These are phyloP conservation scores for Xylariaceae sp. DNA, from an alignment of 2,329 filamentous ascomycete genomes.

Conservation along the genomic window DNA sequence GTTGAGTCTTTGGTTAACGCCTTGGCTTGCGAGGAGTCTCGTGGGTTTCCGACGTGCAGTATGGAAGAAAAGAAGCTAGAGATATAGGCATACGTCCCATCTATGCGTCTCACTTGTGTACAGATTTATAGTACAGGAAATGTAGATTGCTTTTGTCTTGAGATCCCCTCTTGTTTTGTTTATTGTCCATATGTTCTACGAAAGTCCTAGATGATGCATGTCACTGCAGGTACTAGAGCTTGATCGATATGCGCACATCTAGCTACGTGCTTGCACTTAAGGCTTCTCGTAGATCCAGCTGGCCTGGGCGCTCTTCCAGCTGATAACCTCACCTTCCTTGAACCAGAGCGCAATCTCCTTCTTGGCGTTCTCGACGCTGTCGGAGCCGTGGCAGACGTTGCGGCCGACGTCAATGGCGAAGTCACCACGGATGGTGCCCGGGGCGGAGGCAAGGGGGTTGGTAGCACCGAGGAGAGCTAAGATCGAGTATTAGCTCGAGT, in stretches of 20 bases:
- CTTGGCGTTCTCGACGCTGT: slow-evolving; percentile 98
- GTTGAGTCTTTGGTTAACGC: slow-evolving; percentile 85
- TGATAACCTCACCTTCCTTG: slow-evolving; percentile 82
- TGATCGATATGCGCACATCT: neutral
- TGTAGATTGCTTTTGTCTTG: slow-evolving; percentile 28
- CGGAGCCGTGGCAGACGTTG: slow-evolving; percentile 99
- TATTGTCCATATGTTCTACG: slow-evolving; percentile 28
- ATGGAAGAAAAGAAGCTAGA: slow-evolving; percentile 31
- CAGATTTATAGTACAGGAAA: slow-evolving; percentile 1
- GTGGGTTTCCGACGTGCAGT: slow-evolving; percentile 47
- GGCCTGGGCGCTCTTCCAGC: slow-evolving; percentile 83
- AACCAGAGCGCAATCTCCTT: slow-evolving; percentile 99
- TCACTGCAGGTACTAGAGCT: neutral
- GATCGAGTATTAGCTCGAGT: slow-evolving; percentile 20
- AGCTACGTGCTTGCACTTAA: slow-evolving; percentile 42
- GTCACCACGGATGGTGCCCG: slow-evolving; percentile 97
- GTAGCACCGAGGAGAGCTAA: slow-evolving; percentile 93
- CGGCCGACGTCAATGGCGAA: slow-evolving; percentile 87
- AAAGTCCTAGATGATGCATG: neutral
- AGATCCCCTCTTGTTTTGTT: slow-evolving; percentile 28
- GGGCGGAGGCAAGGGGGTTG: slow-evolving; percentile 93
- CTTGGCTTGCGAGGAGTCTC: slow-evolving; percentile 82
- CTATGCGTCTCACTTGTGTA: neutral
- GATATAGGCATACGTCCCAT: neutral
- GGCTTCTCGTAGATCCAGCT: slow-evolving; percentile 98